Evolutionary conservation across 116 monocot species (phyloP).

Genomic region (Thalassia testudinum): DNA sequence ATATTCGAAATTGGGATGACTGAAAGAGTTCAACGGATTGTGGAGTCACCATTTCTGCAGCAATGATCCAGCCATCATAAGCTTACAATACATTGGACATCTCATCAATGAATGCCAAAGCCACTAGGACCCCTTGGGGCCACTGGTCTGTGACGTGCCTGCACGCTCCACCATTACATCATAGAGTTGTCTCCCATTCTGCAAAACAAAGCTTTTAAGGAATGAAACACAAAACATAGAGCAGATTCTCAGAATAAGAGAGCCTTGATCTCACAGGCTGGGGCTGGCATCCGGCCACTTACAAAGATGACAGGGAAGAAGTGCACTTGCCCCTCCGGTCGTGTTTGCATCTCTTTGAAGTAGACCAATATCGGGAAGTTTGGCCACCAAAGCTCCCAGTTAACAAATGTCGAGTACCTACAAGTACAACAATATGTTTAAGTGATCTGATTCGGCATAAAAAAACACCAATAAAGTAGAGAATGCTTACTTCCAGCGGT

Average conservation of each 20-base stretch:
- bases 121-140: slow-evolving; percentile 33
- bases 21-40: no score
- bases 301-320: slow-evolving; percentile 97
- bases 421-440: slow-evolving; percentile 1
- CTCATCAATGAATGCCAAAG: not conserved
- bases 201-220: slow-evolving; percentile 3
- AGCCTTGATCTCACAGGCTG: no score
- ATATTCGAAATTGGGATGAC: no score
- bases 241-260: not conserved
- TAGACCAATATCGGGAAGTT: slow-evolving; percentile 86
- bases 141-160: slow-evolving; percentile 70
- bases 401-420: slow-evolving; percentile 91
- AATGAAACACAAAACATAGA: no score
- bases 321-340: slow-evolving; percentile 90
- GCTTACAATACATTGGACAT: no score
- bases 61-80: no score
- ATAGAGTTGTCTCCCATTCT: slow-evolving; percentile 92
- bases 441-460: not conserved
- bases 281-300: slow-evolving; percentile 19
- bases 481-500: slow-evolving; percentile 83
- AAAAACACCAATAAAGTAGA: not conserved
- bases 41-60: not conserved
- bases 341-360: slow-evolving; percentile 94
- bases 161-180: slow-evolving; percentile 91
- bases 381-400: slow-evolving; percentile 99